phyloP scores from a whole-genome alignment of 2,329 filamentous ascomycete species.

The Coniella vitis region DNA sequence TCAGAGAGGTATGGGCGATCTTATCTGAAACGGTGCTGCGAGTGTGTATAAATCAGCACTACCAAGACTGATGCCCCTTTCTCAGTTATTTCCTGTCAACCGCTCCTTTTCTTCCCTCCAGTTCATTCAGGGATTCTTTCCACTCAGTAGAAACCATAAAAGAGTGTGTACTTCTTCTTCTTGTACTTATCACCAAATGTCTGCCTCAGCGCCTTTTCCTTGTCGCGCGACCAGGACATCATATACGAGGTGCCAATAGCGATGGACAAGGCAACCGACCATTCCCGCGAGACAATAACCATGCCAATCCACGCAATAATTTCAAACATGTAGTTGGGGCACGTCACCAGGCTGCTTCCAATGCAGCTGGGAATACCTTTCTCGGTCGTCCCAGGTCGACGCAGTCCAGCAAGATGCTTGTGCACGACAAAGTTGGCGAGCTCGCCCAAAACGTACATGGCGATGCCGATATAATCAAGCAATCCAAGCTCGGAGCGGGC shows the following conservation, averaged over 20 bases:
- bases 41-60: too few species aligned
- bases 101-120: not conserved
- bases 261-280: slow-evolving; percentile 72
- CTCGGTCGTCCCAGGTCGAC: slow-evolving; percentile 73
- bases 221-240: slow-evolving; percentile 81
- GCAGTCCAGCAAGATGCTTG: slow-evolving; percentile 67
- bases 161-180: slow-evolving; percentile 80
- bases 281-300: slow-evolving; percentile 70
- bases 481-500: slow-evolving; percentile 42
- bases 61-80: not conserved
- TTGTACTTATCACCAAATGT: slow-evolving; percentile 93
- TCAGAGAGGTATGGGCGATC: too few species aligned
- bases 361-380: slow-evolving; percentile 81
- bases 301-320: slow-evolving; percentile 79
- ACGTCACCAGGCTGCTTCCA: slow-evolving; percentile 81
- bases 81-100: not conserved
- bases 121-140: not conserved
- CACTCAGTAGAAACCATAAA: slow-evolving; percentile 68
- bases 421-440: slow-evolving; percentile 75
- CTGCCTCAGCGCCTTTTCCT: slow-evolving; percentile 82
- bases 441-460: slow-evolving; percentile 72
- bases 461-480: slow-evolving; percentile 61
- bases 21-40: too few species aligned
- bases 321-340: slow-evolving; percentile 97
- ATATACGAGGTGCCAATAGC: slow-evolving; percentile 69